These are phyloP conservation scores for Globisporangium uncinulatum DNA, from an alignment of 352 stramenopile genomes.

Conservation along the genomic window DNA sequence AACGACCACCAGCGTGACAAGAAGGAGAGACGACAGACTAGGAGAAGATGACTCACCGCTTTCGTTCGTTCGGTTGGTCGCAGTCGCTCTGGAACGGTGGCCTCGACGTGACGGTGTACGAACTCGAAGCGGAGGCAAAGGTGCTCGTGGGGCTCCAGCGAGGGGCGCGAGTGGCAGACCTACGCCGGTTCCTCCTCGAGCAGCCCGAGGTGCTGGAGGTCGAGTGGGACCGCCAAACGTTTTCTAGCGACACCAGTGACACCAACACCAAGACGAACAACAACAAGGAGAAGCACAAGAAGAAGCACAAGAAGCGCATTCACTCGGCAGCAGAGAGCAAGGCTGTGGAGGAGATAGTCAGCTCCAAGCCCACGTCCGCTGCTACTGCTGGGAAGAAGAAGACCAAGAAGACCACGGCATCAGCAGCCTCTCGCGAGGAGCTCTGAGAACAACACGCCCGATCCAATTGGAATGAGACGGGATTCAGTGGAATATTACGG, in stretches of 20 bases:
- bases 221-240: constrained; percentile 57
- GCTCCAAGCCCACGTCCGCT: background rate
- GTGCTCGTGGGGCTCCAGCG: constrained; percentile 65
- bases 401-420: background rate
- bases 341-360: background rate
- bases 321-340: background rate
- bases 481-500: too few species aligned
- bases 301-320: constrained; percentile 1
- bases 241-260: constrained; percentile 10
- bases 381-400: too few species aligned
- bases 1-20: background rate
- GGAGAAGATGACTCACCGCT: constrained; percentile 1
- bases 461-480: too few species aligned
- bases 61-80: constrained; percentile 1
- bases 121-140: constrained; percentile 45
- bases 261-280: constrained; percentile 16
- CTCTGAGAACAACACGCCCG: too few species aligned
- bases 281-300: background rate
- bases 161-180: constrained; percentile 38
- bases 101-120: constrained; percentile 63
- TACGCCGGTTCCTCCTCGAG: constrained; percentile 41
- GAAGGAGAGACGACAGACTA: background rate
- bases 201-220: constrained; percentile 52
- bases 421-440: background rate
- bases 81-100: constrained; percentile 75